These are phyloP conservation scores for Sindora glabra DNA, from an alignment of 306 rosid species.

Conservation along the genomic window DNA sequence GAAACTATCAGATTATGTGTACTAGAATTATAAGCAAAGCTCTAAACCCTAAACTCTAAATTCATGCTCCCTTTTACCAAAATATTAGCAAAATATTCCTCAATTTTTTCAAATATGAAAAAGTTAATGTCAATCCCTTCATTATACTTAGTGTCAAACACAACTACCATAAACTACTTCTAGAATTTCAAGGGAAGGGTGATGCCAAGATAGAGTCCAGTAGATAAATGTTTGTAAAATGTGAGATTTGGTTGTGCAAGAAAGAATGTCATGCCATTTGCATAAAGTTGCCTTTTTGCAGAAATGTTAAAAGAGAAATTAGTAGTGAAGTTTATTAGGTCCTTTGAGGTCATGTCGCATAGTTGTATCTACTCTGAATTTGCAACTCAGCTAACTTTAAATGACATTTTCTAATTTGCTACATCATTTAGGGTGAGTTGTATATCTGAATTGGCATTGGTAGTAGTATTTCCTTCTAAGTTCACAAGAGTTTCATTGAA, in stretches of 20 bases:
- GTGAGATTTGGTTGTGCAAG: constrained; percentile 12
- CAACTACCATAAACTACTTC: too few species aligned
- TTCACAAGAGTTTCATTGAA: background rate
- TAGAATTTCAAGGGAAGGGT: too few species aligned
- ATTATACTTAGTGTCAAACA: too few species aligned
- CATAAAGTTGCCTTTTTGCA: background rate
- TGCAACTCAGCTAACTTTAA: constrained; percentile 7
- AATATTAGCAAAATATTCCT: too few species aligned
- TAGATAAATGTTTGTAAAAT: background rate
- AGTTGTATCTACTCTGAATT: background rate
- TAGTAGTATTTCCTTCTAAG: background rate
- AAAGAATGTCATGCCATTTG: constrained; percentile 33
- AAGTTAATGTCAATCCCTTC: too few species aligned
- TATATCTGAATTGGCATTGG: background rate
- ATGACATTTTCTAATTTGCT: background rate
- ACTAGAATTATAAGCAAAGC: too few species aligned
- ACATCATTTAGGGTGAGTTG: background rate
- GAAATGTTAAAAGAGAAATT: constrained; percentile 26
- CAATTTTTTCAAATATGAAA: too few species aligned
- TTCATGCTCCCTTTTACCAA: too few species aligned
- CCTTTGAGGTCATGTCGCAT: constrained; percentile 21
- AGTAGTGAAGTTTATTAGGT: constrained; percentile 17
- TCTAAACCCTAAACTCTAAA: too few species aligned
- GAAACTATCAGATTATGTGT: too few species aligned
- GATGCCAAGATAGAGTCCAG: constrained; percentile 21